phyloP scores from a whole-genome alignment of 2,329 filamentous ascomycete species.

The Nigrospora sphaerica region DNA sequence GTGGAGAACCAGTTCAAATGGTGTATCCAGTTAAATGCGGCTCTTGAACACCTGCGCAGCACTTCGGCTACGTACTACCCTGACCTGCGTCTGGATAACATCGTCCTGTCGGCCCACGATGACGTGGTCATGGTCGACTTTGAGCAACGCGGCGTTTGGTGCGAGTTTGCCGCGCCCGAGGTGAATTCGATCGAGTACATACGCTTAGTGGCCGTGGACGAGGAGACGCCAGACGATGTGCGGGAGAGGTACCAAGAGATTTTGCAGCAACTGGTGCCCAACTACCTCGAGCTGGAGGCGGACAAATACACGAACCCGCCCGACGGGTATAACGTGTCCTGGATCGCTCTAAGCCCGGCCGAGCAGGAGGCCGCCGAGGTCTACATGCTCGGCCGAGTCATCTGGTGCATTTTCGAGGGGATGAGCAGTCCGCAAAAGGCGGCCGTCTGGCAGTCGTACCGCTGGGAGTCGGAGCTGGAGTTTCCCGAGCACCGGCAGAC shows the following conservation, averaged over 20 bases:
- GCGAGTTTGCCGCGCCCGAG: conserved; percentile 53
- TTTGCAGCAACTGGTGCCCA: conserved; percentile 36
- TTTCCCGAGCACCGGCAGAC: conserved; percentile 46
- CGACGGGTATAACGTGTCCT: conserved; percentile 47
- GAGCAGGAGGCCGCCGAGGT: conserved; percentile 54
- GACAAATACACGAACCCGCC: conserved; percentile 41
- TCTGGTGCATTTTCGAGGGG: conserved; percentile 59
- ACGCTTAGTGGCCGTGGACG: conserved; percentile 43
- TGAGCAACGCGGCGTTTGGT: conserved; percentile 57
- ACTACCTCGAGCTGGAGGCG: conserved; percentile 32
- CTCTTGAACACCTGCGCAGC: conserved; percentile 41
- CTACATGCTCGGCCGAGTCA: conserved; percentile 54
- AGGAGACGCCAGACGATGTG: conserved; percentile 33
- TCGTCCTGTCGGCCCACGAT: conserved; percentile 40
- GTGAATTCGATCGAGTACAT: conserved; percentile 53
- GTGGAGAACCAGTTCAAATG: conserved; percentile 42
- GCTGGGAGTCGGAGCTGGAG: conserved; percentile 46
- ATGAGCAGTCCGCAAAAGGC: conserved; percentile 49
- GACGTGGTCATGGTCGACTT: conserved; percentile 53
- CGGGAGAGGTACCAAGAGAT: conserved; percentile 31
- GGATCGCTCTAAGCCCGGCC: conserved; percentile 40
- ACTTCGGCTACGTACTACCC: conserved; percentile 44
- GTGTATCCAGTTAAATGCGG: conserved; percentile 44
- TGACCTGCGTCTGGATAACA: conserved; percentile 53
- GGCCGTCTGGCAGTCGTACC: conserved; percentile 53